Percentiles rank a stretch among this genome's conserved stretches.
Evolutionary conservation across 2,329 filamentous ascomycete species (phyloP).

Genomic region (Neonectria faginata): DNA sequence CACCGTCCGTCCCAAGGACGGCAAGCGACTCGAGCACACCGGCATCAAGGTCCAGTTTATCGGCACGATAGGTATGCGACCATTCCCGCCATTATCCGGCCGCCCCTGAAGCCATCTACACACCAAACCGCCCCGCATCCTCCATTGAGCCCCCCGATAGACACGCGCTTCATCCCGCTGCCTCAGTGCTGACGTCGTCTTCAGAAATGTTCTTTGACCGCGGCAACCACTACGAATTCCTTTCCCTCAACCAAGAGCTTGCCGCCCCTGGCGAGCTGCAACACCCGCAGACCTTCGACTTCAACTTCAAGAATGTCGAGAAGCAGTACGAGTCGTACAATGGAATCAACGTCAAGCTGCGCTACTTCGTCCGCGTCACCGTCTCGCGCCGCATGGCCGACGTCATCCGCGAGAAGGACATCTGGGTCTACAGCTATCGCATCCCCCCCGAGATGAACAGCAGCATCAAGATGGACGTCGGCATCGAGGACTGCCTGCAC

Average conservation of each 20-base stretch:
- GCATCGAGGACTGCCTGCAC: slow-evolving; percentile 98
- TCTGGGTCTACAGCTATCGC: slow-evolving; percentile 99
- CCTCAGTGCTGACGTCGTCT: slow-evolving; percentile 22
- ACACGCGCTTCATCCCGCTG: slow-evolving; percentile 17
- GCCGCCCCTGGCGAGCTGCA: slow-evolving; percentile 97
- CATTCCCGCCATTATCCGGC: slow-evolving; percentile 20
- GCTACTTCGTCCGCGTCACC: slow-evolving; percentile 97
- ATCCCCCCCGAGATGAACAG: slow-evolving; percentile 98
- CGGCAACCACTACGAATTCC: slow-evolving; percentile 99
- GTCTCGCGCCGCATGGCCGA: slow-evolving; percentile 97
- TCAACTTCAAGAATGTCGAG: slow-evolving; percentile 99
- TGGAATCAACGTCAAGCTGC: slow-evolving; percentile 98
- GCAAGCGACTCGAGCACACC: slow-evolving; percentile 96
- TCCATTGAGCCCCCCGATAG: slow-evolving; percentile 11
- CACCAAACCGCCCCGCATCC: slow-evolving; percentile 10
- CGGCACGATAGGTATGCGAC: slow-evolving; percentile 85
- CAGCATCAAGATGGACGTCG: slow-evolving; percentile 99
- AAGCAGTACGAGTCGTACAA: slow-evolving; percentile 99
- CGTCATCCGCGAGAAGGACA: slow-evolving; percentile 98
- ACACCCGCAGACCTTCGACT: slow-evolving; percentile 97
- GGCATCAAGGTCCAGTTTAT: slow-evolving; percentile 99
- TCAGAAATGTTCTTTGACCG: slow-evolving; percentile 99
- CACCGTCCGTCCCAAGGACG: slow-evolving; percentile 95
- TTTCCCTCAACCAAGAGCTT: slow-evolving; percentile 95
- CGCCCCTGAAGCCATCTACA: slow-evolving; percentile 26